Conservation (phyloP, 2,329 filamentous ascomycete genomes). For the Hirsutella thompsonii region DNA sequence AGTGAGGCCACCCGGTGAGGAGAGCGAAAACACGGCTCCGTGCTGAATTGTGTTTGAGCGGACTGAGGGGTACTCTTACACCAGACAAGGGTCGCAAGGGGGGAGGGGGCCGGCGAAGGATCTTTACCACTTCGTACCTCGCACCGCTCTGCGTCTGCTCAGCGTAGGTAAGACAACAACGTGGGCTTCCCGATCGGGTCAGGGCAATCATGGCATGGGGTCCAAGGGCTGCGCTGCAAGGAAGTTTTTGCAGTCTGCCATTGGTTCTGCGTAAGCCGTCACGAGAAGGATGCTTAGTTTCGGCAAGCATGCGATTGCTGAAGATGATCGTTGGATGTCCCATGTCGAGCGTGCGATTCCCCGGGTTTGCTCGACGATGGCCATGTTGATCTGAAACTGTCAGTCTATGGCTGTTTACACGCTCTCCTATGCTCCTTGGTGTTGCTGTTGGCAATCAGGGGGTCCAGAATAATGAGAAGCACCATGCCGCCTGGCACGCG, state of each 20-base stretch:
- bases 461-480: neutral
- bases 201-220: slow-evolving; percentile 1
- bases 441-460: neutral
- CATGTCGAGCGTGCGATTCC: no score
- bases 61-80: slow-evolving; percentile 23
- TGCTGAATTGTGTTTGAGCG: slow-evolving; percentile 28
- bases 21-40: slow-evolving; percentile 20
- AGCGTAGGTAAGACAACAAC: slow-evolving; percentile 4
- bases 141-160: slow-evolving; percentile 1
- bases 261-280: neutral
- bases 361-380: no score
- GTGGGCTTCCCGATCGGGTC: slow-evolving; percentile 9
- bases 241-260: neutral
- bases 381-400: no score
- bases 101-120: no score
- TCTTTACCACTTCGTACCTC: neutral
- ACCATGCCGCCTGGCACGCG: neutral
- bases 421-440: no score
- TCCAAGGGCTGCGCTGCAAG: neutral
- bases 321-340: no score
- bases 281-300: neutral
- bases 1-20: slow-evolving; percentile 27
- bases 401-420: no score
- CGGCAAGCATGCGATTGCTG: no score
- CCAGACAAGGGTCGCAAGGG: slow-evolving; percentile 1